These are phyloP conservation scores for Trichomonascus vanleenenianus DNA, from an alignment of 805 yeast species.

Conservation along the genomic window DNA sequence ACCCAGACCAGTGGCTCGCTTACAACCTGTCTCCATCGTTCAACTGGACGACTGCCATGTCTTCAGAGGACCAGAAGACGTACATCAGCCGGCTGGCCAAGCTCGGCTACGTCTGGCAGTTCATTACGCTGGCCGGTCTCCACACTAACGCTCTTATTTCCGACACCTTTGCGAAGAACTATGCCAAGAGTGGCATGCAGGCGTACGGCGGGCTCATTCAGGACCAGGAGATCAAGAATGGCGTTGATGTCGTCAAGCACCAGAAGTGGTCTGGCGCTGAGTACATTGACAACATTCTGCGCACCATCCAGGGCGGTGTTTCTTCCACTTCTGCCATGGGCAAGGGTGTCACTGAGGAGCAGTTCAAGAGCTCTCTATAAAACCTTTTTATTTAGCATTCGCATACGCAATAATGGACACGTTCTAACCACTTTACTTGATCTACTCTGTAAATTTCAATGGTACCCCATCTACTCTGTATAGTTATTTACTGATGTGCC, in stretches of 20 bases:
- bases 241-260: constrained; percentile 94
- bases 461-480: no score
- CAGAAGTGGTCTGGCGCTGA: constrained; percentile 99
- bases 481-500: no score
- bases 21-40: constrained; percentile 95
- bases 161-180: constrained; percentile 74
- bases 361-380: constrained; percentile 46
- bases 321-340: constrained; percentile 98
- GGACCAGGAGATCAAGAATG: constrained; percentile 75
- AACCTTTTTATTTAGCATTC: no score
- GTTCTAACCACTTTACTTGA: no score
- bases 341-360: constrained; percentile 95
- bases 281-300: constrained; percentile 84
- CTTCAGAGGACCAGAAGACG: constrained; percentile 77
- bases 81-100: constrained; percentile 79
- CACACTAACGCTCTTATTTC: constrained; percentile 93
- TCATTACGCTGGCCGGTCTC: constrained; percentile 93
- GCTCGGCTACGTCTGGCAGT: constrained; percentile 95
- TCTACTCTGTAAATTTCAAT: no score
- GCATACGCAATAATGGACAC: no score
- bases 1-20: constrained; percentile 92
- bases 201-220: constrained; percentile 89
- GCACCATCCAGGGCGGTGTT: constrained; percentile 89
- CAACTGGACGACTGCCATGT: constrained; percentile 96
- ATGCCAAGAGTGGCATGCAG: constrained; percentile 80